Base-by-base conservation (phyloP, 768 basidiomycete genomes). In the Pilatotrama ljubarskyi region DNA sequence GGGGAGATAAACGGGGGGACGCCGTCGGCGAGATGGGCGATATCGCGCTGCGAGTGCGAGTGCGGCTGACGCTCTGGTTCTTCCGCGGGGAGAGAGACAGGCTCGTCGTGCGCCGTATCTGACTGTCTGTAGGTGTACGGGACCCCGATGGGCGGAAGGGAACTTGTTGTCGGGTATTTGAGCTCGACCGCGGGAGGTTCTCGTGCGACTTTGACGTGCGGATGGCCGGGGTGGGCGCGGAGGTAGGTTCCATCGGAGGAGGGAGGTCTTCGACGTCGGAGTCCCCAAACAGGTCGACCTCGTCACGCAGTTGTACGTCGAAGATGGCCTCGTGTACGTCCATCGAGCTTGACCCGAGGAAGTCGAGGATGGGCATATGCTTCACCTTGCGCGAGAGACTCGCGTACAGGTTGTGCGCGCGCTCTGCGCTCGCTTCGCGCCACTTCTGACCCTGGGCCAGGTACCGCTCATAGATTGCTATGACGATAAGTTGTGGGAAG, bases 251-350 rank as follows among this genome's bases (percentile, higher is more conserved):
- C 29, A 57, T 36, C 8, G 47, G 32, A 2, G 17, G 22, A 11
- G 46, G 46, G 36, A 49, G 48, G 48, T 69, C 65, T 29, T 82
- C 84, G n/a, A 77, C 76, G 37, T 83, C 84, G 6, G 72, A 76
- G 13, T 80, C 81, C 4, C 73, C 74, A 63, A 88, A 85, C 25
- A 84, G 73, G 40, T 79, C 81, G 18, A 75, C 72, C 9, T 84
- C 73, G 26, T 72, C 70, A 3, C 73, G 69, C 20, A 81, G 68
- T 25, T 90, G 86, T 1, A 88, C 82, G 55, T 90, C 87, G 66
- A 94, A 92, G 42, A 93, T 88, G 1, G 88, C 89, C 51, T 89
- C 89, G 66, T 87, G 88, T 17, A 93, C 66, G 59, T 88, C 84
- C 52, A 79, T 82, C 15, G 84, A 78, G 15, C 84, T 77, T 6